A percentile compares a stretch with the other conserved stretches of the same genome.
These are phyloP conservation scores for Malbranchea cinnamomea DNA, from an alignment of 2,329 filamentous ascomycete genomes.

Conservation along the genomic window DNA sequence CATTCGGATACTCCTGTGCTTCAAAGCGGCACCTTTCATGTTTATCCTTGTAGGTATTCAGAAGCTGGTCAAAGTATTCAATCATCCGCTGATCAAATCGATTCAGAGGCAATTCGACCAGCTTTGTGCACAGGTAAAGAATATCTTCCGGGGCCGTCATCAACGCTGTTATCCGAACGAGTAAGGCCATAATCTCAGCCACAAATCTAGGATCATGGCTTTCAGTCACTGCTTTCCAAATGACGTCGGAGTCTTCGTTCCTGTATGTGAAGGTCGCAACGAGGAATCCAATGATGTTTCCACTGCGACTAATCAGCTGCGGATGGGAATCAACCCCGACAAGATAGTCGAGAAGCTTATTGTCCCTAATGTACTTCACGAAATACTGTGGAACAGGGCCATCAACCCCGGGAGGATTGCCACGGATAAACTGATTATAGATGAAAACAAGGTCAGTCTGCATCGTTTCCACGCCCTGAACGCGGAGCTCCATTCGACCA, in stretches of 20 bases:
- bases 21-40: too few relatives aligned
- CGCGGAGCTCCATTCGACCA: conserved; percentile 79
- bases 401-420: conserved; percentile 24
- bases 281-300: conserved; percentile 77
- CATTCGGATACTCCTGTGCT: conserved; percentile 15
- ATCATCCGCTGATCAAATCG: conserved; percentile 48
- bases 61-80: conserved; percentile 43
- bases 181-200: conserved; percentile 60
- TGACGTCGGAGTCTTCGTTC: conserved; percentile 54
- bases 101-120: conserved; percentile 48
- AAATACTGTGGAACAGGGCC: conserved; percentile 51
- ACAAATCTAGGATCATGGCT: conserved; percentile 76
- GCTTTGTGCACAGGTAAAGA: conserved; percentile 55
- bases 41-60: conserved; percentile 36
- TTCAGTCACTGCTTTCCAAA: conserved; percentile 71
- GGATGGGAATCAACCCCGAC: conserved; percentile 84
- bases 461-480: conserved; percentile 62
- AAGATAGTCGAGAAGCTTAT: conserved; percentile 69
- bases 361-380: conserved; percentile 51
- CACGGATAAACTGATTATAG: conserved; percentile 44
- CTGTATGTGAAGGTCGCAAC: conserved; percentile 64
- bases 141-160: conserved; percentile 32
- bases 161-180: conserved; percentile 34
- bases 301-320: conserved; percentile 66
- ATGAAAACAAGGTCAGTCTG: conserved; percentile 52